Base-by-base conservation (phyloP, 345 rosid genomes). In the Noccaea bulbosa region DNA sequence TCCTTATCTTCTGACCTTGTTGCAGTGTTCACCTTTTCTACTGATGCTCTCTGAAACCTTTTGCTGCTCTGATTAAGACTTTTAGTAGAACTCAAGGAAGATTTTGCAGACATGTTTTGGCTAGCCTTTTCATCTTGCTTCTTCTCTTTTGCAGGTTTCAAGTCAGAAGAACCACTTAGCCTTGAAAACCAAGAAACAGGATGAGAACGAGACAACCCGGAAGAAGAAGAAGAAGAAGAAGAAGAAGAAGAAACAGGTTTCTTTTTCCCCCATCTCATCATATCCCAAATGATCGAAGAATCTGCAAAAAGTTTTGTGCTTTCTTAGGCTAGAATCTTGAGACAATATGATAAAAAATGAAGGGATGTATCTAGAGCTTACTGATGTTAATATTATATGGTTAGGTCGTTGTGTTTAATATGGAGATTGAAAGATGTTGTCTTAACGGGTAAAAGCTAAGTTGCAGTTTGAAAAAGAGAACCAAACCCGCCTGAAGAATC, bases 241-340 rank as follows among this genome's bases (percentile, higher is more conserved):
- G 22, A 20, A 20, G 87, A 63, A 1, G 83, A 71, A 62, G 84
- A 41, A 56, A 43, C 71, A 49, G 72, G 47, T 60, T 73, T 84
- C 67, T 86, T 84, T 58, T 76, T 78, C 67, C 89, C 85, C 95
- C 87, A 87, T 86, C 72, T 89, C 93, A 90, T 86, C 51, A 48
- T 17, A 17, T 82, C 39, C 48, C 50, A 15, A 61, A 61, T 8
- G 40, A 34, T 60, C 11, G 6, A 40, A 15, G 62, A 57, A 54
- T 17, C 4, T 17, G 70, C 30, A 6, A 58, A 48, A 51, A 11
- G 53, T 32, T 74, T 46, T 9, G 47, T 47, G 58, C n/a, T 54
- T 22, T 60, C 38, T 43, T 58, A 58, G 48, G 62, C 35, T 59
- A 51, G 35, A 33, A 24, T 34, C 61, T 20, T 20, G 62, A 61